These are phyloP conservation scores for Ploettnerulaceae sp. DNA, from an alignment of 2,329 filamentous ascomycete genomes.

Conservation along the genomic window DNA sequence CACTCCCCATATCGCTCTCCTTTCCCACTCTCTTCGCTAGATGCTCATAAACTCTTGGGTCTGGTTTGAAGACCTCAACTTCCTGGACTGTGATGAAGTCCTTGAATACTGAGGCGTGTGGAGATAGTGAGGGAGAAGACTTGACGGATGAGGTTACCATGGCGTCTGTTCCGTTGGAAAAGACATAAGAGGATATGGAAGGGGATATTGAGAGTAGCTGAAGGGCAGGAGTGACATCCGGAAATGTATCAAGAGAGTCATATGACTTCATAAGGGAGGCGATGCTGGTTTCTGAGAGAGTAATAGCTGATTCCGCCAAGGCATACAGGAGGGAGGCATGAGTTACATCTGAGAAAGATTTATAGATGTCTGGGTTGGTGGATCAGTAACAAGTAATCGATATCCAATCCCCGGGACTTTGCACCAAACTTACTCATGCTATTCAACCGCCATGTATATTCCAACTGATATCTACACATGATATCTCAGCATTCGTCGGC, in stretches of 20 bases:
- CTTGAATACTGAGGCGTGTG: conserved; percentile 43
- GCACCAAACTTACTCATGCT: conserved; percentile 58
- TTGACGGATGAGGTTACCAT: conserved; percentile 60
- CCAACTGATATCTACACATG: conserved; percentile 48
- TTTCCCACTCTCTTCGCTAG: conserved; percentile 27
- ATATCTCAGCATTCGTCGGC: background rate
- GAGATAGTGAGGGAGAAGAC: conserved; percentile 50
- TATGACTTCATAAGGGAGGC: conserved; percentile 57
- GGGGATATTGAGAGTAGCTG: conserved; percentile 25
- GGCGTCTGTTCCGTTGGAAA: conserved; percentile 58
- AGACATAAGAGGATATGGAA: conserved; percentile 33
- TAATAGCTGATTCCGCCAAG: conserved; percentile 49
- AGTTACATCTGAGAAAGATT: conserved; percentile 60
- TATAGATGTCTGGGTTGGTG: conserved; percentile 49
- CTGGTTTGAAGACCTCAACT: conserved; percentile 59
- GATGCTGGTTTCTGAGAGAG: conserved; percentile 42
- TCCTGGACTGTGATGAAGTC: conserved; percentile 58
- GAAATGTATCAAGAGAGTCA: conserved; percentile 58
- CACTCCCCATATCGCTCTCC: conserved; percentile 38
- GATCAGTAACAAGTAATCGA: background rate
- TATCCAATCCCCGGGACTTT: conserved; percentile 2
- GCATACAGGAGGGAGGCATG: conserved; percentile 58
- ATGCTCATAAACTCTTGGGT: conserved; percentile 55
- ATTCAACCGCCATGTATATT: conserved; percentile 69
- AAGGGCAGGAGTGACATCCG: conserved; percentile 55